Evolutionary conservation across 1,284 basidiomycete species (phyloP).

Genomic region (Vanrija sp.): DNA sequence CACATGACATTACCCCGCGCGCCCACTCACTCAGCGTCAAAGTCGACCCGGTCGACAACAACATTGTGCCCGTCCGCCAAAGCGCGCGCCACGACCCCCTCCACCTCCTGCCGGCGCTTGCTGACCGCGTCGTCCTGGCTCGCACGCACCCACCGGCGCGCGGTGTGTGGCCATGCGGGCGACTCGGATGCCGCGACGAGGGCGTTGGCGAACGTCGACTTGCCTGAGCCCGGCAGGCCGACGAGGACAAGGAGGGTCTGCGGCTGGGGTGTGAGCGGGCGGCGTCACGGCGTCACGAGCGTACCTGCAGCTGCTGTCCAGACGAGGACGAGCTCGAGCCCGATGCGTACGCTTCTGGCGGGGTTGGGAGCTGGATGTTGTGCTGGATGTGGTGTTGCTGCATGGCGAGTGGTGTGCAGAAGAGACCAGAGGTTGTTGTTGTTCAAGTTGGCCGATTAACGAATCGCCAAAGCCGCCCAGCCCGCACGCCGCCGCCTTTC

Average conservation of each 20-base stretch:
- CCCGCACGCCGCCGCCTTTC: too few relatives aligned
- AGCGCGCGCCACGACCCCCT: conserved; percentile 28
- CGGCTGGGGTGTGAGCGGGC: conserved; percentile 4
- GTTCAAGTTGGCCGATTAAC: too few relatives aligned
- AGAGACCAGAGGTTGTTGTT: too few relatives aligned
- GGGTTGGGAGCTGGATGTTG: too few relatives aligned
- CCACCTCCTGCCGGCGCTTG: conserved; percentile 40
- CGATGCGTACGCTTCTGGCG: too few relatives aligned
- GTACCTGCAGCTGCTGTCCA: too few relatives aligned
- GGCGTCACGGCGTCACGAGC: too few relatives aligned
- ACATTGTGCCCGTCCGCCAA: conserved; percentile 38
- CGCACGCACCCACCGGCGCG: conserved; percentile 37
- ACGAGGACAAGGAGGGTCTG: conserved; percentile 42
- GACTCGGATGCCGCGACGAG: conserved; percentile 18
- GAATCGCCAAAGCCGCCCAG: too few relatives aligned
- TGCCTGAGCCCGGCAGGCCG: conserved; percentile 45
- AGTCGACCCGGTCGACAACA: conserved; percentile 45
- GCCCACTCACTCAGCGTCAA: conserved; percentile 39
- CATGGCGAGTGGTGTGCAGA: too few relatives aligned
- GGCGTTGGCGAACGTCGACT: conserved; percentile 41
- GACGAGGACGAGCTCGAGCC: too few relatives aligned
- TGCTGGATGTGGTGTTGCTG: too few relatives aligned
- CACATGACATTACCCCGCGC: neutral
- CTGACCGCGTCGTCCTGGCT: conserved; percentile 46
- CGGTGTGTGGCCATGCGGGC: neutral